These are phyloP conservation scores for Uncinocarpus reesii DNA, from an alignment of 2,329 filamentous ascomycete genomes.

Conservation along the genomic window DNA sequence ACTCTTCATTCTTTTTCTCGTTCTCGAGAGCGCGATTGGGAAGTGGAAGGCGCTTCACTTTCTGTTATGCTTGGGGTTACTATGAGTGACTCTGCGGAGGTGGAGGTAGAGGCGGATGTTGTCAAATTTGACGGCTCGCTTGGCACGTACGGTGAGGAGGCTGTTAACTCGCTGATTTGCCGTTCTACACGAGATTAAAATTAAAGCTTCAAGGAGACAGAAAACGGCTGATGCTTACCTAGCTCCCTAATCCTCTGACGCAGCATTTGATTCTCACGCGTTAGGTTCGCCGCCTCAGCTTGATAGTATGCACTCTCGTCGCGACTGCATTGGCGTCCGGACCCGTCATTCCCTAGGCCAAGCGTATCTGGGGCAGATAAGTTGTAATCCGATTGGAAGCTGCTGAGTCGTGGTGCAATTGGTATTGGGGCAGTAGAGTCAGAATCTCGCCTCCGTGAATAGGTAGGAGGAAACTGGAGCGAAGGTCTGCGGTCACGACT, in stretches of 20 bases:
- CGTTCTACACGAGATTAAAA: constrained; percentile 21
- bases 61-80: constrained; percentile 1
- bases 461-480: constrained; percentile 28
- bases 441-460: constrained; percentile 21
- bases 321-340: constrained; percentile 30
- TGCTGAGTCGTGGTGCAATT: constrained; percentile 27
- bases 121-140: constrained; percentile 18
- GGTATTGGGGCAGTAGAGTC: constrained; percentile 34
- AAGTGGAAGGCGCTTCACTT: background rate
- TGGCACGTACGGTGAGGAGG: constrained; percentile 18
- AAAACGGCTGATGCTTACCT: constrained; percentile 21
- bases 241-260: constrained; percentile 39
- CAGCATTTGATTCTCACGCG: constrained; percentile 41
- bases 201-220: background rate
- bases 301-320: constrained; percentile 41
- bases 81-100: constrained; percentile 15
- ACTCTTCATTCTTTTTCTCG: constrained; percentile 7
- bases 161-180: constrained; percentile 24
- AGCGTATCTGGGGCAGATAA: constrained; percentile 17
- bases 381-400: constrained; percentile 15
- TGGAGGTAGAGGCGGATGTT: constrained; percentile 16
- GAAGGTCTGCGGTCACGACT: constrained; percentile 25
- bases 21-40: constrained; percentile 6
- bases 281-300: constrained; percentile 38
- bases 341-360: constrained; percentile 22